Percentiles rank a stretch among this genome's conserved stretches.
phyloP scores from a whole-genome alignment of 495 filamentous ascomycete species.

The Delitschia confertaspora region DNA sequence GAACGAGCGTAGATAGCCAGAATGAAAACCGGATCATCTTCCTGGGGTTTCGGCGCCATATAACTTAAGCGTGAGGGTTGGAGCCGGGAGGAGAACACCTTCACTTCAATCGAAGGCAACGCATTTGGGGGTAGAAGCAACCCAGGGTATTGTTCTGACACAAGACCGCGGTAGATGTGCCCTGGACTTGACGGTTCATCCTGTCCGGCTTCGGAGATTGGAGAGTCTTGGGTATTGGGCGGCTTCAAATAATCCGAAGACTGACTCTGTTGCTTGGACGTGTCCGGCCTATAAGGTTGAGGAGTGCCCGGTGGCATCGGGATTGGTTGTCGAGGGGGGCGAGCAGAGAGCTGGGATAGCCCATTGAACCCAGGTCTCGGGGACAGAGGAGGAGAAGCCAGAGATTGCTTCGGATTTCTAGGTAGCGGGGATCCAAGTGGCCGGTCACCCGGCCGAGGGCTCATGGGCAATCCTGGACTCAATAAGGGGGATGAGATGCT shows the following conservation, averaged over 20 bases:
- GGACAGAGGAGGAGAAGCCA: slow-evolving; percentile 59
- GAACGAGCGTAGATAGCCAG: slow-evolving; percentile 73
- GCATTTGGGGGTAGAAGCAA: slow-evolving; percentile 82
- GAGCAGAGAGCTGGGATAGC: slow-evolving; percentile 59
- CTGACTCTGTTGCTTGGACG: slow-evolving; percentile 16
- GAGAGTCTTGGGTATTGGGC: slow-evolving; percentile 29
- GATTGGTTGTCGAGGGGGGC: slow-evolving; percentile 57
- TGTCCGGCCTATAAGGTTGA: slow-evolving; percentile 40
- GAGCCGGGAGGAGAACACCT: slow-evolving; percentile 85
- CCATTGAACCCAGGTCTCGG: slow-evolving; percentile 47
- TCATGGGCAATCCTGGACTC: slow-evolving; percentile 81
- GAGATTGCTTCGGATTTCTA: slow-evolving; percentile 48
- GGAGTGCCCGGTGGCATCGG: slow-evolving; percentile 55
- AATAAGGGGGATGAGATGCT: slow-evolving; percentile 49
- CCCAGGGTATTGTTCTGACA: slow-evolving; percentile 75
- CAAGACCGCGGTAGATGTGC: slow-evolving; percentile 56
- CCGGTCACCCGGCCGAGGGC: slow-evolving; percentile 74
- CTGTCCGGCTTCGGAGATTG: slow-evolving; percentile 35
- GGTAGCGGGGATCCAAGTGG: slow-evolving; percentile 65
- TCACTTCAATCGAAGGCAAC: slow-evolving; percentile 75
- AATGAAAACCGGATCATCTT: slow-evolving; percentile 91
- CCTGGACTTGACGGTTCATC: slow-evolving; percentile 30
- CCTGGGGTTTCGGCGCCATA: slow-evolving; percentile 53
- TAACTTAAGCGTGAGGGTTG: slow-evolving; percentile 82
- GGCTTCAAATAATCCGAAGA: slow-evolving; percentile 22